Evolutionary conservation across 2,329 filamentous ascomycete genomes (phyloP).

Genomic region (Scedosporium aurantiacum): DNA sequence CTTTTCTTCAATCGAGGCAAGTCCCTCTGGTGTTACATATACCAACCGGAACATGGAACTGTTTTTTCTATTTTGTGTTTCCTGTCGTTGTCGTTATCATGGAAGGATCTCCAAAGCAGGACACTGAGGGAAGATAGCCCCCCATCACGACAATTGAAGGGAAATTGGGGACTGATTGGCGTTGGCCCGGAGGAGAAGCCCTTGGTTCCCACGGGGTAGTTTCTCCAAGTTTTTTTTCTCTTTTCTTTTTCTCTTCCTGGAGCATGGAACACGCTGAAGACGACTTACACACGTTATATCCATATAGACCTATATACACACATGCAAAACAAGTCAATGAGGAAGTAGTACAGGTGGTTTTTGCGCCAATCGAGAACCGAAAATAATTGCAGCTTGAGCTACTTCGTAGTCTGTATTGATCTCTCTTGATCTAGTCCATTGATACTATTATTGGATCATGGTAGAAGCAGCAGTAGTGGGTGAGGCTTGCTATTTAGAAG

Average conservation of each 20-base stretch:
- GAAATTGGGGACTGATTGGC: too few relatives aligned
- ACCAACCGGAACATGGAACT: neutral
- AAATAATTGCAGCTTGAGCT: too few relatives aligned
- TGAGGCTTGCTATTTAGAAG: too few relatives aligned
- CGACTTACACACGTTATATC: conserved; percentile 1
- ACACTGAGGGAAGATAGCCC: neutral
- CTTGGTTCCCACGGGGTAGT: neutral
- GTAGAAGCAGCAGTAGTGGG: too few relatives aligned
- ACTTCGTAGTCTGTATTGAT: too few relatives aligned
- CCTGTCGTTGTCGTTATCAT: neutral
- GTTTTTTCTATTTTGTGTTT: neutral
- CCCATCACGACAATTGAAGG: neutral
- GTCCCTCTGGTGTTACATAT: neutral
- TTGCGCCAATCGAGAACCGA: neutral
- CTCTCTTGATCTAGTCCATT: too few relatives aligned
- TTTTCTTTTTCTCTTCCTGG: neutral
- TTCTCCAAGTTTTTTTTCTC: neutral
- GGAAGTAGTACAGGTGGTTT: neutral
- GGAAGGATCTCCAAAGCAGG: neutral
- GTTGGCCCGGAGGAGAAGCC: neutral
- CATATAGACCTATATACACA: conserved; percentile 4
- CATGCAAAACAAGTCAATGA: neutral
- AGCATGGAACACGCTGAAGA: neutral
- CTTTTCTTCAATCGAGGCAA: neutral
- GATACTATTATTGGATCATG: too few relatives aligned